Evolutionary conservation across 139 green algal species (phyloP).

Genomic region (Micractinium sp.): DNA sequence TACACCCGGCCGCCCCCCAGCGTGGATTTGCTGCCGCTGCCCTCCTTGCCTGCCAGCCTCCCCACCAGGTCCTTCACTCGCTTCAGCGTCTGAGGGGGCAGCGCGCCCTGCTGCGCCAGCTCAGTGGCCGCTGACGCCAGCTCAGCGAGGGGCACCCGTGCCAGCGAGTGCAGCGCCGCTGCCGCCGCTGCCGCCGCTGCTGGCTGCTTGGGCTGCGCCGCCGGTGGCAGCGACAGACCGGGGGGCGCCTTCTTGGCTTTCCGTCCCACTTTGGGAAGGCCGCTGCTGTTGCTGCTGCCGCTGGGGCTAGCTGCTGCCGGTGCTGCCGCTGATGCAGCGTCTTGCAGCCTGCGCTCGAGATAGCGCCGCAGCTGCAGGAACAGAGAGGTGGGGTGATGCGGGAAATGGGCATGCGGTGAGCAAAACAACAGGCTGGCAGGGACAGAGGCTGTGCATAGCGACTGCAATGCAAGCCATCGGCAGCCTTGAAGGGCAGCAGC

Average conservation of each 20-base stretch:
- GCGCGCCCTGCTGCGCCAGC: neutral
- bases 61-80: neutral
- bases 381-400: neutral
- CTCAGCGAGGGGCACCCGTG: neutral
- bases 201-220: neutral
- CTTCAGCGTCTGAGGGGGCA: neutral
- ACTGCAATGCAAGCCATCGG: neutral
- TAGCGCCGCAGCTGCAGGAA: neutral
- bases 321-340: neutral
- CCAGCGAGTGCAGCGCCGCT: neutral
- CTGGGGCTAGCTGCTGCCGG: neutral
- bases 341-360: slow-evolving; percentile 4
- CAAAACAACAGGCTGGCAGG: neutral
- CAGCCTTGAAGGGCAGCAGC: neutral
- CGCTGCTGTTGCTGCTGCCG: neutral
- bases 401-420: too few relatives aligned
- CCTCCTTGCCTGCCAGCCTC: neutral
- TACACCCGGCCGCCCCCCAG: neutral
- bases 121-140: neutral
- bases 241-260: neutral
- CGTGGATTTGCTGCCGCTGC: neutral
- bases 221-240: neutral
- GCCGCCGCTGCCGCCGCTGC: neutral
- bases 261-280: neutral
- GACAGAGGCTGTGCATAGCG: too few relatives aligned